Evolutionary conservation across 495 filamentous ascomycete genomes (phyloP), one percentile per base, ranked within the genome.

Genomic region (Annulohypoxylon maeteangense): DNA sequence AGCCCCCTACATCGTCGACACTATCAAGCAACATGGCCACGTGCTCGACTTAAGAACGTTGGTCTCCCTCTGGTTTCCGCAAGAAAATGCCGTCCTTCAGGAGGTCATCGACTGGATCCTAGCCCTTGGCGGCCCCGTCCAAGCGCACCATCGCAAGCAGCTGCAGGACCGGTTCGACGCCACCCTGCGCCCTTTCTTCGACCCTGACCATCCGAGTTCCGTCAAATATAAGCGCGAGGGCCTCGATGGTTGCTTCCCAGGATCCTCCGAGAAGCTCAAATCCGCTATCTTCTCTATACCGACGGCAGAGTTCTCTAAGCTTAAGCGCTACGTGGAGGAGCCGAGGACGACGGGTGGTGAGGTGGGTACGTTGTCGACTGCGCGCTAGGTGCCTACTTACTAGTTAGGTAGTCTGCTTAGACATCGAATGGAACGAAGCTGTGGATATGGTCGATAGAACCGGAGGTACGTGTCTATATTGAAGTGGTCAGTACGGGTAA

Each of bases 71-170:
- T 72, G 63, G 64, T 72, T 64, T 31, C 64, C 69, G 14, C 34
- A 44, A 10, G 56, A 68, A n/a, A 38, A 32, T 45, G 6, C 38
- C 16, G 4, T 72, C 20, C 47, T 72, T 0, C 57, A 58, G 38
- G 42, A 59, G n/a, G 69, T 60, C 38, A 68, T 72, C 20, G 64
- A 72, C 25, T 72, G 63, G 53, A 68, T 72, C 14, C 11, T 68
- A 8, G 64, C 34, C 14, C 22, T 72, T 1, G 69, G 64, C 7
- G 64, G 54, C 18, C 53, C 53, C 32, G 34, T 59, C 2, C 31
- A 65, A 12, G 12, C 53, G 34, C 16, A 38, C 2, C 60, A 60
- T 25, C 67, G 67, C 7, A 2, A 16, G 14, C n/a, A 65, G 14
- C 29, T 70, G 11, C 67, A 70, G 40, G 12, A 23, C 1, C 16